A percentile compares a stretch with the other conserved stretches of the same genome.
phyloP scores from a whole-genome alignment of 306 rosid species.

The Morella rubra region DNA sequence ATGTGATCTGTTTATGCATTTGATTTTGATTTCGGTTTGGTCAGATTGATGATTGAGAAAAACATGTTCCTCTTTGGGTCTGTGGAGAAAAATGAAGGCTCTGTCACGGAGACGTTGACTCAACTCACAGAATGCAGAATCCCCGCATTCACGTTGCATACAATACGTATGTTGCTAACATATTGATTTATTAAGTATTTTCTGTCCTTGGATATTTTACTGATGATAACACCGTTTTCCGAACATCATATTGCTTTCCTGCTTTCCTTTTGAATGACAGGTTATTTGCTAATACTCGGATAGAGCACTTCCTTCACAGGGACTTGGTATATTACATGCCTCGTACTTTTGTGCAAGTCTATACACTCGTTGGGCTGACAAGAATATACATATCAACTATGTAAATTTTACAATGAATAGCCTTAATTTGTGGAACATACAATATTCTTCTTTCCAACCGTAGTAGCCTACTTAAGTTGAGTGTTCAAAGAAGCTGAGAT shows the following conservation, averaged over 20 bases:
- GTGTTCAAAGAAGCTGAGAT: too few relatives aligned
- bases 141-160: slow-evolving; percentile 63
- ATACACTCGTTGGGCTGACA: not conserved
- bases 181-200: not conserved
- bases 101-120: slow-evolving; percentile 61
- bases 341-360: not conserved
- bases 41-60: slow-evolving; percentile 67
- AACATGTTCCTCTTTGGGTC: slow-evolving; percentile 70
- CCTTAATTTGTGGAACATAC: too few relatives aligned
- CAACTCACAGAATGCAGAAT: slow-evolving; percentile 73
- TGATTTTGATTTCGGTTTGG: too few relatives aligned
- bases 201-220: slow-evolving; percentile 14
- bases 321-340: slow-evolving; percentile 59
- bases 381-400: too few relatives aligned
- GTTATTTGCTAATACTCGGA: slow-evolving; percentile 45
- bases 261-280: slow-evolving; percentile 43
- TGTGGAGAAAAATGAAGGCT: slow-evolving; percentile 59
- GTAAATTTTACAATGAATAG: too few relatives aligned
- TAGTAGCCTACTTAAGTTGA: too few relatives aligned
- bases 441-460: too few relatives aligned
- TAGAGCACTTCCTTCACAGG: slow-evolving; percentile 59
- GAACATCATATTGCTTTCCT: slow-evolving; percentile 23
- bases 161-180: slow-evolving; percentile 43
- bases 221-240: slow-evolving; percentile 3
- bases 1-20: too few relatives aligned